Evolutionary conservation across 2,329 filamentous ascomycete genomes (phyloP).

Genomic region (Aureobasidium sp.): DNA sequence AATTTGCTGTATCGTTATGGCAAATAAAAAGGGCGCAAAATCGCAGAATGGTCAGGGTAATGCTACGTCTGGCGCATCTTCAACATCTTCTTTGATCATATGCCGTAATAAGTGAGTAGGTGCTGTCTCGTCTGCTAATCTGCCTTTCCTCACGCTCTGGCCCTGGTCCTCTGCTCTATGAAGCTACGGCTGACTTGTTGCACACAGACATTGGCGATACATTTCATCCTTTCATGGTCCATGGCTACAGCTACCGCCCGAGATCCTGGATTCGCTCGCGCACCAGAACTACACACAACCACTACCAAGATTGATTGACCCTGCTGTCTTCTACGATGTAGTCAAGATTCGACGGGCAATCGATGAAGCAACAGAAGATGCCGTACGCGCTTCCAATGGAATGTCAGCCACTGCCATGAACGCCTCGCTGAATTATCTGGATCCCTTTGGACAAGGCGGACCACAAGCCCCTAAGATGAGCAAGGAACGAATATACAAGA

Average conservation of each 20-base stretch:
- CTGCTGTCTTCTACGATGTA: conserved; percentile 74
- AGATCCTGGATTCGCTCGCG: conserved; percentile 71
- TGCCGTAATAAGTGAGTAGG: conserved; percentile 61
- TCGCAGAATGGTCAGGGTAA: conserved; percentile 19
- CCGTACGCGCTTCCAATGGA: conserved; percentile 69
- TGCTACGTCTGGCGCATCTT: conserved; percentile 24
- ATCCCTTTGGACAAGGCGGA: conserved; percentile 45
- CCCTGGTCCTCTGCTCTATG: neutral
- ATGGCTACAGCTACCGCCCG: conserved; percentile 72
- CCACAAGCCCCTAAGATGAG: conserved; percentile 57
- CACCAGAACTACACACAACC: conserved; percentile 73
- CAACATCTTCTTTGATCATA: conserved; percentile 50
- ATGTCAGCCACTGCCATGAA: conserved; percentile 59
- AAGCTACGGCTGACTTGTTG: neutral
- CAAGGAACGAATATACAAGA: conserved; percentile 67
- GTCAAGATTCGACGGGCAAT: conserved; percentile 74
- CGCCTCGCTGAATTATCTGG: conserved; percentile 46
- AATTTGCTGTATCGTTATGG: conserved; percentile 21
- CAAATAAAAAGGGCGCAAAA: conserved; percentile 26
- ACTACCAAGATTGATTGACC: conserved; percentile 69
- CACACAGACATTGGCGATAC: conserved; percentile 71
- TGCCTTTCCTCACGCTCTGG: neutral
- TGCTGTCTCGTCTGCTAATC: conserved; percentile 1
- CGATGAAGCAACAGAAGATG: conserved; percentile 71
- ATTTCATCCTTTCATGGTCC: conserved; percentile 78